Evolutionary conservation across 2,329 filamentous ascomycete genomes (phyloP), one percentile per base, ranked within the genome.

Genomic region (Fusarium robinianum): DNA sequence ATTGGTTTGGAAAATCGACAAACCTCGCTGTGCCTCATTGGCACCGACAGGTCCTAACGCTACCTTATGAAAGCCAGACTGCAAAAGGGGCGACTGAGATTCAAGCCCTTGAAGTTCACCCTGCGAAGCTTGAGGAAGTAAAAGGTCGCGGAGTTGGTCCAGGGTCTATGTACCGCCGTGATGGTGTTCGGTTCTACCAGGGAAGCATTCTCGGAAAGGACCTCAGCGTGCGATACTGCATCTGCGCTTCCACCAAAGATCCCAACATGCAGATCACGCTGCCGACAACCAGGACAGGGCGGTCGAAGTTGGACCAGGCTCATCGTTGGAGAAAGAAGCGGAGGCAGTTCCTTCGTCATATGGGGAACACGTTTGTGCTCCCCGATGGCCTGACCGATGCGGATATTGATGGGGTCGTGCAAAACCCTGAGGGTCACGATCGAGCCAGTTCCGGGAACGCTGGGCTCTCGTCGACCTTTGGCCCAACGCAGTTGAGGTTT

Each of bases 111-210:
- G 55, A 54, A 14, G 58, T 71, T 2, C 57, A 61, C 11, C 63
- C 63, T 2, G 56, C 59, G 10, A 49, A 48, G 10, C 51, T 71
- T 1, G 34, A 36, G 15, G 41, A 40, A 12, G 29, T 46, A 5
- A 33, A 34, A 6, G 27, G 42, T 7, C 27, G 41, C 6, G 26
- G 52, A 1, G 27, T 41, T 10, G 63, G 63, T 1, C 43, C 55
- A 2, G 68, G 67, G 10, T 53, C 53, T 12, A 40, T 54, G 9
- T 71, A 74, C 36, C 44, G 60, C 8, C 51, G 64, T 4, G 50
- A 66, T 16, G 63, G 62, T 4, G 57, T 73, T 3, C 64, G 65
- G 14, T 77, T 79, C 51, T 78, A 73, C 39, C 76, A 80, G 46
- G 50, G 77, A 10, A 71, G 67, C 38, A 62, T 68, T 8, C 52